phyloP scores from a whole-genome alignment of 148 eudicot species.

The Salicornia ramosissima region DNA sequence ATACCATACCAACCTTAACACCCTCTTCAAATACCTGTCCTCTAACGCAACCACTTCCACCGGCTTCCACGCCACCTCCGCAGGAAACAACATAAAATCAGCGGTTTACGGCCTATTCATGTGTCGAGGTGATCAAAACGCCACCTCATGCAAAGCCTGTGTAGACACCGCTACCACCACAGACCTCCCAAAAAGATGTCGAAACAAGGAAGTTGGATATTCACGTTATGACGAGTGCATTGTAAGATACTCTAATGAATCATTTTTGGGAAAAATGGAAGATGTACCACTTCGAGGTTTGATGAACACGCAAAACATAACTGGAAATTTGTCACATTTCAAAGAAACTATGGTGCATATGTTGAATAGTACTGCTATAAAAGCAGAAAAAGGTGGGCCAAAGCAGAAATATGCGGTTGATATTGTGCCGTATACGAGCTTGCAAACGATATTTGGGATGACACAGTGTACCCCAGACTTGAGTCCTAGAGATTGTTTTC shows the following conservation, averaged over 20 bases:
- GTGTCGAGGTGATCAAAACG: conserved; percentile 32
- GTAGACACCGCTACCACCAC: conserved; percentile 14
- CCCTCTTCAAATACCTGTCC: conserved; percentile 33
- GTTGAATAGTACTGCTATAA: background rate
- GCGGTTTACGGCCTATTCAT: conserved; percentile 32
- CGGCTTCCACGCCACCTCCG: conserved; percentile 31
- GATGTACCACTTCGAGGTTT: too few species aligned
- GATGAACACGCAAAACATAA: background rate
- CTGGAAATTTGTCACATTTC: background rate
- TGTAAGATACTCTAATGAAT: conserved; percentile 31
- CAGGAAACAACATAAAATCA: background rate
- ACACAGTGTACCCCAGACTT: conserved; percentile 26
- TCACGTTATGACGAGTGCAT: conserved; percentile 32
- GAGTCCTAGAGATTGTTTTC: conserved; percentile 3
- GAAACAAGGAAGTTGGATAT: conserved; percentile 24
- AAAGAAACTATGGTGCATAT: background rate
- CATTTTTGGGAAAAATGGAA: conserved; percentile 5
- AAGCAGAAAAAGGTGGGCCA: background rate
- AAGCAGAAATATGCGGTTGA: background rate
- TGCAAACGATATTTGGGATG: conserved; percentile 8
- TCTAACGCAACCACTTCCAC: conserved; percentile 23
- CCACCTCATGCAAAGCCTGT: conserved; percentile 25
- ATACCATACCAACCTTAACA: conserved; percentile 36
- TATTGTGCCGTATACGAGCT: background rate
- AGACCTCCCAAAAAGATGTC: conserved; percentile 22